Base-by-base conservation (phyloP, 495 filamentous ascomycete species). In the Hyphodiscus hymeniophilus region DNA sequence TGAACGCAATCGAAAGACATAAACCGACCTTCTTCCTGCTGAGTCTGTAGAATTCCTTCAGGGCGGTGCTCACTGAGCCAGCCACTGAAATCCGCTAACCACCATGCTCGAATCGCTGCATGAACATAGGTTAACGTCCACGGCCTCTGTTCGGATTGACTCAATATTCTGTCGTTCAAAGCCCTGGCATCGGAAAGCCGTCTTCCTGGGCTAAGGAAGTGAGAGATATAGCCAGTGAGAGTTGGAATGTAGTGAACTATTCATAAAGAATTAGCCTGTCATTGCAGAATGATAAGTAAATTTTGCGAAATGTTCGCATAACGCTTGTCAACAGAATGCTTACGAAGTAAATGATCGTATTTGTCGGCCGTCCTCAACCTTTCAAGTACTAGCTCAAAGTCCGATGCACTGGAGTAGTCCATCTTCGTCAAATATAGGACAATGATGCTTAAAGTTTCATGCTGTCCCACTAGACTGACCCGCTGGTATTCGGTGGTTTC, bases 31-130 rank as follows among this genome's bases (percentile, higher is more conserved):
- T 69, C 58, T 41, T 75, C 68, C 17, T 75, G 60, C 50, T 80
- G 70, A 32, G 60, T 56, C 26, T 72, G 72, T 20, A 77, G 61
- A n/a, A 71, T 66, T 4, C 68, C 71, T 21, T 70, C 67, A 32
- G 66, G 67, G 36, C 70, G 66, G 44, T 81, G 73, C 54, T 95
- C 90, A 50, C 82, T 70, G 60, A 87, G 95, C 72, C 85, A 89
- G 12, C 82, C 87, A 60, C 87, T 94, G 62, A 95, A 95, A 47
- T 95, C 87, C 36, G 85, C 81, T 31, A 96, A 74, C 92, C 92
- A 99, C 72, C 83, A 84, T 3, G 79, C 75, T 21, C 73, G 73
- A 7, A 85, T 69, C 2, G 87, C 81, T 41, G 89, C 88, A 48
- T 88, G 82, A 21, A 96, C 77, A 50, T 76, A 77, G 23, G 78